Evolutionary conservation across 768 basidiomycete species (phyloP).

Genomic region (Russula brevipes): DNA sequence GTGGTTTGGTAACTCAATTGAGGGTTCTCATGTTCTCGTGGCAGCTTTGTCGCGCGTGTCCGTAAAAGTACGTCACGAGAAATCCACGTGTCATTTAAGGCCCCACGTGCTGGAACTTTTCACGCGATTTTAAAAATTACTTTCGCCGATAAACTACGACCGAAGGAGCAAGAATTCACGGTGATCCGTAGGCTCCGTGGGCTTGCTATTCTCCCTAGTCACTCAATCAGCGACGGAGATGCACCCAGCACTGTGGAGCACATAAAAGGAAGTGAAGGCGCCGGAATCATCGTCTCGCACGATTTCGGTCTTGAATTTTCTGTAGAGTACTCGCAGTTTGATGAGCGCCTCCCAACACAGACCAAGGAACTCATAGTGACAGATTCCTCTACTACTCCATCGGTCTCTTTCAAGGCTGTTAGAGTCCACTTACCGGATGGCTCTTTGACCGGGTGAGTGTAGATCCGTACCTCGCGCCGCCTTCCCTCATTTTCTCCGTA

Average conservation of each 20-base stretch:
- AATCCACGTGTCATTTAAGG: constrained; percentile 9
- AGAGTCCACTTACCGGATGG: not conserved
- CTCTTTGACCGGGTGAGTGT: not conserved
- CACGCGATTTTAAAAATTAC: not conserved
- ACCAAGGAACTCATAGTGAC: constrained; percentile 4
- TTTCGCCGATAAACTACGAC: constrained; percentile 1
- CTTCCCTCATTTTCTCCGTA: not conserved
- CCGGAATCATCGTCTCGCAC: constrained; percentile 9
- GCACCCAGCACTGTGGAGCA: not conserved
- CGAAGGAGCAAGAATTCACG: not conserved
- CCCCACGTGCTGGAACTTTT: constrained; percentile 3
- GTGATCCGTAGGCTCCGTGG: constrained; percentile 11
- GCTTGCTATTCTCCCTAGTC: not conserved
- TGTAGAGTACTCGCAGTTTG: not conserved
- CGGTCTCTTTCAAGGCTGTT: constrained; percentile 2
- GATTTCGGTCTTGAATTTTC: constrained; percentile 16
- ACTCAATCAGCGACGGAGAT: not conserved
- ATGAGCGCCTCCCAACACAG: not conserved
- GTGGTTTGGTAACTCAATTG: not conserved
- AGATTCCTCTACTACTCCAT: not conserved
- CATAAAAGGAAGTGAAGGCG: not conserved
- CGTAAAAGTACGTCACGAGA: not conserved
- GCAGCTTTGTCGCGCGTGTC: constrained; percentile 7
- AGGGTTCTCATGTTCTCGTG: not conserved
- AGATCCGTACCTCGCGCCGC: not conserved